These are phyloP conservation scores for Aspergillus fumigatus DNA, from an alignment of 2,329 filamentous ascomycete species.

Conservation along the genomic window DNA sequence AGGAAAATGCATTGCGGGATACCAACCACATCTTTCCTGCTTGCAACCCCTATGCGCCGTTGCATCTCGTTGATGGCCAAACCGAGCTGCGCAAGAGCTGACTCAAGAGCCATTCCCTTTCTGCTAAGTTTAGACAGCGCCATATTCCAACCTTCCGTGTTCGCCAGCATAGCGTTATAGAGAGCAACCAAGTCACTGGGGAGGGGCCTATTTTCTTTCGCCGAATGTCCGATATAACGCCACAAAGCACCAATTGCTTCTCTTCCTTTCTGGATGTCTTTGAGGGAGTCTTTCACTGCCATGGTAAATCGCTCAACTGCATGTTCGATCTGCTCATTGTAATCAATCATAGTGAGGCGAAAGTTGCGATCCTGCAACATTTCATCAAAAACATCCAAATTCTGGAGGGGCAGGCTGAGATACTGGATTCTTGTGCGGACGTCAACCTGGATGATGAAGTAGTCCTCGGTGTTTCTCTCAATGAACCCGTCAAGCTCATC, in stretches of 20 bases:
- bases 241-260: conserved; percentile 72
- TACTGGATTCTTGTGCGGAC: conserved; percentile 75
- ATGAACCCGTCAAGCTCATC: conserved; percentile 91
- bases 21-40: conserved; percentile 66
- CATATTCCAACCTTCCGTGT: conserved; percentile 83
- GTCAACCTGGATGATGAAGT: conserved; percentile 72
- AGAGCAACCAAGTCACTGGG: conserved; percentile 64
- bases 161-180: conserved; percentile 85
- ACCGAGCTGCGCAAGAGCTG: conserved; percentile 66
- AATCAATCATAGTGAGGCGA: conserved; percentile 73
- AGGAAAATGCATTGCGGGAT: conserved; percentile 14
- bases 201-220: conserved; percentile 56
- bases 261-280: conserved; percentile 74
- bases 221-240: conserved; percentile 66
- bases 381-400: conserved; percentile 74
- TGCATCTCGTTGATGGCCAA: conserved; percentile 82
- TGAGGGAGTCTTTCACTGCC: conserved; percentile 70
- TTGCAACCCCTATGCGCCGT: conserved; percentile 75
- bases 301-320: conserved; percentile 75
- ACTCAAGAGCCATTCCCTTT: conserved; percentile 66
- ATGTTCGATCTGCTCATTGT: conserved; percentile 87
- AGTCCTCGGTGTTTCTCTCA: conserved; percentile 78
- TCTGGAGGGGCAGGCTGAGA: conserved; percentile 76
- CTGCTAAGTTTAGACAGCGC: conserved; percentile 72
- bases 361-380: conserved; percentile 85